These are phyloP conservation scores for Fusarium sp. DNA, from an alignment of 2,329 filamentous ascomycete species.

Conservation along the genomic window DNA sequence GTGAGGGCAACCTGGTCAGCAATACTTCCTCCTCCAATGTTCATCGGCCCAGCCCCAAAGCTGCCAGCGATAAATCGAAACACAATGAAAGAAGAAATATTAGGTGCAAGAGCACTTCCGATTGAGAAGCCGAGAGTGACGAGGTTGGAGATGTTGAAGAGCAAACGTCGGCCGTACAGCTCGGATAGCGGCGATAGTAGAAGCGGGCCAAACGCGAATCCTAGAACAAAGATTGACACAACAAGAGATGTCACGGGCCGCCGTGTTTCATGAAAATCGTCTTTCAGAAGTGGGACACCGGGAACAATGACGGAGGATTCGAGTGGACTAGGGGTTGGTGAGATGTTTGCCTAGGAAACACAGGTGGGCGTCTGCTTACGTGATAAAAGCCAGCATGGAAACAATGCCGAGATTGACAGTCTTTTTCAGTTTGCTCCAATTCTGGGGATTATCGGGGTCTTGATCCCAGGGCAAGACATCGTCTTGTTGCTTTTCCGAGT, in stretches of 20 bases:
- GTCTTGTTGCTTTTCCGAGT: not conserved
- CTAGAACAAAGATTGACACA: constrained; percentile 14
- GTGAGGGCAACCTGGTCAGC: not conserved
- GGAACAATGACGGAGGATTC: constrained; percentile 18
- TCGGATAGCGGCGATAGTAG: constrained; percentile 14
- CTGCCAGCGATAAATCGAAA: constrained; percentile 14
- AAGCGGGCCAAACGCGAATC: constrained; percentile 14
- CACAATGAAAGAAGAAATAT: constrained; percentile 3
- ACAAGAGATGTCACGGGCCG: constrained; percentile 29
- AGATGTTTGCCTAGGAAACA: not conserved
- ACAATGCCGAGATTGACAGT: constrained; percentile 1
- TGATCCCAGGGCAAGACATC: not conserved
- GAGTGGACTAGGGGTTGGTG: not conserved
- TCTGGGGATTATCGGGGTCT: constrained; percentile 10
- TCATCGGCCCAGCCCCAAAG: constrained; percentile 17
- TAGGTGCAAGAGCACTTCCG: not conserved
- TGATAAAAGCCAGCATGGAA: constrained; percentile 8
- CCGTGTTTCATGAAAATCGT: constrained; percentile 6
- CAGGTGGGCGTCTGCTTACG: not conserved
- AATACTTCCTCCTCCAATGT: constrained; percentile 16
- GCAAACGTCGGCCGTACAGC: constrained; percentile 9
- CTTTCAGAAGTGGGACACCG: constrained; percentile 13
- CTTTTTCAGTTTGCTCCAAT: constrained; percentile 6
- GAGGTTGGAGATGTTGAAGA: constrained; percentile 12
- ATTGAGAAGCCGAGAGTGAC: not conserved